Percentiles rank a stretch among this genome's conserved stretches.
These are phyloP conservation scores for Calonectria pseudoturangicola DNA, from an alignment of 2,329 filamentous ascomycete genomes.

Conservation along the genomic window DNA sequence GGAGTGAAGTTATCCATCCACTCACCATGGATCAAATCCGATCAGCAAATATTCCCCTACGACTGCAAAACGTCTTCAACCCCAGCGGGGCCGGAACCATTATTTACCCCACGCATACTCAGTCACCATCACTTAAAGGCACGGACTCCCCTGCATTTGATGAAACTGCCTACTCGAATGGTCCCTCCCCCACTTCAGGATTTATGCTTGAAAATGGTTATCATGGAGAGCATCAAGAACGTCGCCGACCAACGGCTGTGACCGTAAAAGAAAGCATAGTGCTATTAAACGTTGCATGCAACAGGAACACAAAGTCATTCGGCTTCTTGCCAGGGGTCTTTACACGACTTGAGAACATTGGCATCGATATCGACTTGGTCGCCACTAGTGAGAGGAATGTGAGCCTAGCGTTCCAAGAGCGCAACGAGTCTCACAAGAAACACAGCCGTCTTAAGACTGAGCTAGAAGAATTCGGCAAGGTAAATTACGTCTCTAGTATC, in stretches of 20 bases:
- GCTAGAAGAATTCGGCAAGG: conserved; percentile 16
- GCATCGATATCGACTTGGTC: neutral
- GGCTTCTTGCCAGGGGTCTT: conserved; percentile 10
- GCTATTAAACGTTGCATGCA: conserved; percentile 5
- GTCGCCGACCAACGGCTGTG: conserved; percentile 4
- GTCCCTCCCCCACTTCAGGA: neutral
- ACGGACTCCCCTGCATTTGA: neutral
- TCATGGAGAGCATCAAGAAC: conserved; percentile 5
- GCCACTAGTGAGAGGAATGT: conserved; percentile 11
- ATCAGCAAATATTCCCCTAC: conserved; percentile 13
- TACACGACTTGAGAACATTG: neutral
- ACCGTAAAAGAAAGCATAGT: conserved; percentile 8
- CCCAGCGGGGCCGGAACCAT: neutral
- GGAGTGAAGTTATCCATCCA: conserved; percentile 35
- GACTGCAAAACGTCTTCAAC: conserved; percentile 16
- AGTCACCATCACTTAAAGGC: neutral
- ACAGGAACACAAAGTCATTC: conserved; percentile 1
- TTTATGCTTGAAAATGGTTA: conserved; percentile 25
- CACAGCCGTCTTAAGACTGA: neutral
- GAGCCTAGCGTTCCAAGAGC: conserved; percentile 7
- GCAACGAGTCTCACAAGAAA: neutral
- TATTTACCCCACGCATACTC: neutral
- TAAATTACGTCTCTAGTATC: neutral
- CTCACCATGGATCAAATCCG: conserved; percentile 22
- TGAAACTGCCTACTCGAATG: neutral